Evolutionary conservation across 192 early-diverging fungal genomes (phyloP).

Genomic region (Coemansia sp.): DNA sequence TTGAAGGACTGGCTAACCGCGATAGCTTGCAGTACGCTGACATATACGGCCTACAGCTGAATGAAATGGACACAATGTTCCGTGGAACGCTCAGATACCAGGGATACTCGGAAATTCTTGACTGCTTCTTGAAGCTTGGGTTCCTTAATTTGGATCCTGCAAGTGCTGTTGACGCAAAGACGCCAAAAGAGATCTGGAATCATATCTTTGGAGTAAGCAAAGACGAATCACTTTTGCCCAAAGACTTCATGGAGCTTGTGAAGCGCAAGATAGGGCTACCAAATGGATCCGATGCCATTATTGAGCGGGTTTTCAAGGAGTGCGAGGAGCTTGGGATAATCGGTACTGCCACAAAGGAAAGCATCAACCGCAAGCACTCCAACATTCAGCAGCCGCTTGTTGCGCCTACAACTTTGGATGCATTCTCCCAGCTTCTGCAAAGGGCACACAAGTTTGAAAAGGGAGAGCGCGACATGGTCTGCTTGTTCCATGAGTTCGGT

Average conservation of each 20-base stretch:
- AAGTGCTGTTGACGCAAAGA: constrained; percentile 14
- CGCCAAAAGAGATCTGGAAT: constrained; percentile 29
- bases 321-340: constrained; percentile 60
- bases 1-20: constrained; percentile 94
- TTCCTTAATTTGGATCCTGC: constrained; percentile 63
- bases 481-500: constrained; percentile 94
- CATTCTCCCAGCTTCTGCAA: constrained; percentile 79
- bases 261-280: background rate
- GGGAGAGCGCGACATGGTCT: constrained; percentile 90
- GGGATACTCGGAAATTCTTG: constrained; percentile 89
- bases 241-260: background rate
- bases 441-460: constrained; percentile 70
- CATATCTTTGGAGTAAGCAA: constrained; percentile 4
- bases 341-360: background rate
- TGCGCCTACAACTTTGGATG: constrained; percentile 70
- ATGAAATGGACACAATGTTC: constrained; percentile 86
- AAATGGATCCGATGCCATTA: background rate
- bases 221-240: background rate
- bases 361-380: background rate
- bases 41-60: constrained; percentile 77
- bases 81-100: constrained; percentile 91
- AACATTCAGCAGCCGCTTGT: constrained; percentile 1
- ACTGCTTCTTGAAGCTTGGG: constrained; percentile 74
- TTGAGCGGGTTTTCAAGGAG: constrained; percentile 55
- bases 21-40: constrained; percentile 88